These are phyloP conservation scores for Spongispora temasekensis DNA, from an alignment of 1,284 basidiomycete genomes.

Conservation along the genomic window DNA sequence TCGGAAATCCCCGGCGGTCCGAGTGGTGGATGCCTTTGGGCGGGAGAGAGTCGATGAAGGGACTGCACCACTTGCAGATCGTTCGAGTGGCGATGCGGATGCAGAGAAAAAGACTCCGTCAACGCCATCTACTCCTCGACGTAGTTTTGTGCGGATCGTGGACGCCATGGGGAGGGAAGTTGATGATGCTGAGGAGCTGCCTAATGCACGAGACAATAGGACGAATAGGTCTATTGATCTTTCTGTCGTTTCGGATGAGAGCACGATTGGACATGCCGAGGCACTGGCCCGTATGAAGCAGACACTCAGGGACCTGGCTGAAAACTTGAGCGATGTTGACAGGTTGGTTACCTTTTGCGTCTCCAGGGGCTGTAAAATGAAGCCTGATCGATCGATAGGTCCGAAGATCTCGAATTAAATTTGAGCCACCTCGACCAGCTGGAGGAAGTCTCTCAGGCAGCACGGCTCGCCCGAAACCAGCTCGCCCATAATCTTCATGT, in stretches of 20 bases:
- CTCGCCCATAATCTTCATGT: slow-evolving; percentile 45
- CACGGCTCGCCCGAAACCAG: slow-evolving; percentile 51
- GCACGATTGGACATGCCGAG: slow-evolving; percentile 47
- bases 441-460: slow-evolving; percentile 52
- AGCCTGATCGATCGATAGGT: slow-evolving; percentile 29
- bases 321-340: slow-evolving; percentile 56
- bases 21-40: slow-evolving; percentile 62
- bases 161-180: slow-evolving; percentile 70
- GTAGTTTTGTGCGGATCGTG: slow-evolving; percentile 55
- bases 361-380: slow-evolving; percentile 11
- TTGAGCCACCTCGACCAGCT: slow-evolving; percentile 51
- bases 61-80: not conserved
- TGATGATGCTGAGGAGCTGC: slow-evolving; percentile 35
- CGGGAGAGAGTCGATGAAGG: slow-evolving; percentile 35
- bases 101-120: slow-evolving; percentile 11
- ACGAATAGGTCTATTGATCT: slow-evolving; percentile 23
- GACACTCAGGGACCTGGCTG: slow-evolving; percentile 55
- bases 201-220: slow-evolving; percentile 21
- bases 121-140: slow-evolving; percentile 36
- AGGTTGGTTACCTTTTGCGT: slow-evolving; percentile 40
- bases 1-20: slow-evolving; percentile 51
- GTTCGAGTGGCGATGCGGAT: slow-evolving; percentile 15
- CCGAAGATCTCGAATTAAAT: slow-evolving; percentile 40
- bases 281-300: slow-evolving; percentile 56
- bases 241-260: slow-evolving; percentile 27